phyloP scores from a whole-genome alignment of 129 eudicot species.

The Logfia minima region DNA sequence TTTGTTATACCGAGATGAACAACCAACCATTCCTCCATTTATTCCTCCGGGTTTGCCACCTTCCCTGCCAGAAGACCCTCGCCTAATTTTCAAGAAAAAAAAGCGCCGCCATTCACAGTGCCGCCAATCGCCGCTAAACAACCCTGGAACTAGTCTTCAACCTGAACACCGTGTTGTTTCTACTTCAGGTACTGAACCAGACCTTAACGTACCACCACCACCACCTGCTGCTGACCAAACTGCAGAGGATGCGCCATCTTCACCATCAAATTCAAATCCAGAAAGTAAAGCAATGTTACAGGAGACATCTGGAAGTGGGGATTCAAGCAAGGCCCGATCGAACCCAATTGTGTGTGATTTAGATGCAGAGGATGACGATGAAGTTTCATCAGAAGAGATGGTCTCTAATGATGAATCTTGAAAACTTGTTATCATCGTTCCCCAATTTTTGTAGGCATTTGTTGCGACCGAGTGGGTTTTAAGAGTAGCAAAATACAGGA shows the following conservation, averaged over 20 bases:
- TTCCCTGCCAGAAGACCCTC: constrained; percentile 69
- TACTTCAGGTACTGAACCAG: constrained; percentile 44
- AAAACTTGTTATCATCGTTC: constrained; percentile 1
- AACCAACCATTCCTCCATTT: constrained; percentile 77
- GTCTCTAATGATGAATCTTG: constrained; percentile 45
- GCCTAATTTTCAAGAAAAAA: constrained; percentile 54
- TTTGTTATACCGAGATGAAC: constrained; percentile 54
- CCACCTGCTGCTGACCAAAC: constrained; percentile 20
- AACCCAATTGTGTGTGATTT: constrained; percentile 2
- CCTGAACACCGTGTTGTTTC: constrained; percentile 37
- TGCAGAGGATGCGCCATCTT: constrained; percentile 22
- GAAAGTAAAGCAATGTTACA: constrained; percentile 19
- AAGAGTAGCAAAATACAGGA: constrained; percentile 25
- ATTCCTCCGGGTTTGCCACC: constrained; percentile 66
- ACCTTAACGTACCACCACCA: constrained; percentile 34
- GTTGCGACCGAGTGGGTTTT: constrained; percentile 14
- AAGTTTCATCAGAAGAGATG: constrained; percentile 61
- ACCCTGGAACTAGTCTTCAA: constrained; percentile 40
- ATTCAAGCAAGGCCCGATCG: constrained; percentile 47
- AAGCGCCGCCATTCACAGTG: constrained; percentile 26
- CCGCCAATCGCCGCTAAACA: constrained; percentile 28
- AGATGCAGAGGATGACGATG: constrained; percentile 30
- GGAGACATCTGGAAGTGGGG: constrained; percentile 30
- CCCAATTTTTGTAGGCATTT: constrained; percentile 30
- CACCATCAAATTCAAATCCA: constrained; percentile 24